A percentile compares a stretch with the other conserved stretches of the same genome.
phyloP scores from a whole-genome alignment of 352 stramenopile genomes.

The Phytophthora quininea region DNA sequence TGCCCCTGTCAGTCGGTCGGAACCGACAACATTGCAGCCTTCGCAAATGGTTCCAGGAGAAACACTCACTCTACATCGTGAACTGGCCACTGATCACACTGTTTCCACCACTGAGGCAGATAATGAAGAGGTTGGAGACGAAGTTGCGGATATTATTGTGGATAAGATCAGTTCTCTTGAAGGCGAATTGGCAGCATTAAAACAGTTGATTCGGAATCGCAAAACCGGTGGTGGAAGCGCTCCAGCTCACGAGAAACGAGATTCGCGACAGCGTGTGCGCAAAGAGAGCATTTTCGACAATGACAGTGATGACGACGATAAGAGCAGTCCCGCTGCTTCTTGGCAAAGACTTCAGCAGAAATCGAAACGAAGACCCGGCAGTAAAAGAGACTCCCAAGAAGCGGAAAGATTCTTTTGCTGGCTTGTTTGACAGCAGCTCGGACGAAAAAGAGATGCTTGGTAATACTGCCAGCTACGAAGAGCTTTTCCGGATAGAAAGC shows the following conservation, averaged over 20 bases:
- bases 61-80: background rate
- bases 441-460: conserved; percentile 29
- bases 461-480: conserved; percentile 41
- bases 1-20: conserved; percentile 4
- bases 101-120: background rate
- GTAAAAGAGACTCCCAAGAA: conserved; percentile 34
- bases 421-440: conserved; percentile 68
- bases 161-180: conserved; percentile 83
- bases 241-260: conserved; percentile 3
- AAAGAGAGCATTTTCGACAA: conserved; percentile 82
- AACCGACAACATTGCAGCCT: conserved; percentile 12
- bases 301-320: conserved; percentile 59
- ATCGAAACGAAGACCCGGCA: conserved; percentile 24
- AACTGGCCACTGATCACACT: background rate
- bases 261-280: conserved; percentile 21
- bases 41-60: conserved; percentile 1
- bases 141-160: conserved; percentile 74
- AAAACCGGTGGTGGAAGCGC: conserved; percentile 30
- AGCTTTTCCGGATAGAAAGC: conserved; percentile 38
- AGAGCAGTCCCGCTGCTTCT: conserved; percentile 12
- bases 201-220: conserved; percentile 67
- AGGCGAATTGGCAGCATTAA: conserved; percentile 66
- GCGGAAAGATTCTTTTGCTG: conserved; percentile 75
- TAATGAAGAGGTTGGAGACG: conserved; percentile 35
- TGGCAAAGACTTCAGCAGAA: conserved; percentile 4